Conservation (phyloP, 768 basidiomycete species). For the Rhodotorula diobovata region DNA sequence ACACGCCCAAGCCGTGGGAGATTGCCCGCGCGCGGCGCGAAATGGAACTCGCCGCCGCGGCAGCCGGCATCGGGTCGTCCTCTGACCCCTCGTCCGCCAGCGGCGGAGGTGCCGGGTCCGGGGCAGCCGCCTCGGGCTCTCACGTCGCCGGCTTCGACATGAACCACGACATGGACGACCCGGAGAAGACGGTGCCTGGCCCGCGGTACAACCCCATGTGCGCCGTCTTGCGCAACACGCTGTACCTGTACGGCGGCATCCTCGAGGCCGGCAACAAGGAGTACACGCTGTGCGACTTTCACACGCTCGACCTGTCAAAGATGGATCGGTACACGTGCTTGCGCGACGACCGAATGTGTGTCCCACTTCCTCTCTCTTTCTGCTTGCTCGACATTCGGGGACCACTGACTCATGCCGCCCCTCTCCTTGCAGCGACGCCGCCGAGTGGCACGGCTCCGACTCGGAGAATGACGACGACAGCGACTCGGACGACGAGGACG, state of each 20-base stretch:
- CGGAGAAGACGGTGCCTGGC: slow-evolving; percentile 60
- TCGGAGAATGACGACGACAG: slow-evolving; percentile 55
- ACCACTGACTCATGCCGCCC: background rate
- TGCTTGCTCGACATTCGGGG: background rate
- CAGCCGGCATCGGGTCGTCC: slow-evolving; percentile 26
- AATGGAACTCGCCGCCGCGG: slow-evolving; percentile 38
- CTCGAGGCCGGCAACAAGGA: slow-evolving; percentile 75
- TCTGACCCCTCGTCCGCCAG: background rate
- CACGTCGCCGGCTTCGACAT: slow-evolving; percentile 21
- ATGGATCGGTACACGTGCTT: slow-evolving; percentile 71
- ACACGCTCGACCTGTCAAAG: slow-evolving; percentile 74
- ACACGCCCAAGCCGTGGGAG: slow-evolving; percentile 38
- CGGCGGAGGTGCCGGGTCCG: rapidly evolving
- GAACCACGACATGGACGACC: slow-evolving; percentile 62
- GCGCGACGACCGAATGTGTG: slow-evolving; percentile 64
- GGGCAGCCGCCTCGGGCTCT: background rate
- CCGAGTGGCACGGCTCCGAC: slow-evolving; percentile 50
- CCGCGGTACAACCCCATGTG: slow-evolving; percentile 85
- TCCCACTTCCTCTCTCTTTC: slow-evolving; percentile 26
- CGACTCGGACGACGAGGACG: slow-evolving; percentile 53
- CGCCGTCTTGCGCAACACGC: slow-evolving; percentile 71
- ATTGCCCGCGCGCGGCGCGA: slow-evolving; percentile 14
- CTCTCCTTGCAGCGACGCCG: slow-evolving; percentile 48
- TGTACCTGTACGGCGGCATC: slow-evolving; percentile 91
- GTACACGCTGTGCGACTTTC: slow-evolving; percentile 84